phyloP scores from a whole-genome alignment of 257 asterid genomes.

The Solanum bulbocastanum region DNA sequence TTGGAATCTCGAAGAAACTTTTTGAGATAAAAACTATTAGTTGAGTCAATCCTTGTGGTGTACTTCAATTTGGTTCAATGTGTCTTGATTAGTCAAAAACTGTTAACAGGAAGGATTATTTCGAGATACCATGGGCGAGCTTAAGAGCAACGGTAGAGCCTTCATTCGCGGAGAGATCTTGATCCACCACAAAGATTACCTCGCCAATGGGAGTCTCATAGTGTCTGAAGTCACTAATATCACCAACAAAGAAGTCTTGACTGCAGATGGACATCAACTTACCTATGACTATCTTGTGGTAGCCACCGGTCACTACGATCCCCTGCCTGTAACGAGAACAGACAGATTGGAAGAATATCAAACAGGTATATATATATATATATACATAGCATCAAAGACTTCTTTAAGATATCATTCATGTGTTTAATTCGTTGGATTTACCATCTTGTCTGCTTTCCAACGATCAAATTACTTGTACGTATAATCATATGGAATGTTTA shows the following conservation, averaged over 20 bases:
- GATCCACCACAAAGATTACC: slow-evolving; percentile 75
- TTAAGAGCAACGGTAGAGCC: slow-evolving; percentile 79
- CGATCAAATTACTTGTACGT: background rate
- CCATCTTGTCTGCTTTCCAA: background rate
- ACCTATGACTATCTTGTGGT: slow-evolving; percentile 69
- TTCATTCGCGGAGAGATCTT: slow-evolving; percentile 61
- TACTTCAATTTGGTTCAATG: background rate
- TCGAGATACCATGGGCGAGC: slow-evolving; percentile 87
- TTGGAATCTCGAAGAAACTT: too few relatives aligned
- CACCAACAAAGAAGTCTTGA: slow-evolving; percentile 47
- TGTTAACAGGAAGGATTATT: slow-evolving; percentile 69
- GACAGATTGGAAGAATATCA: slow-evolving; percentile 42
- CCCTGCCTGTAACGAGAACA: slow-evolving; percentile 32
- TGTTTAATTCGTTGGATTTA: background rate
- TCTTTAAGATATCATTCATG: background rate
- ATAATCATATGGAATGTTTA: background rate
- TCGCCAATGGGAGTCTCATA: slow-evolving; percentile 52
- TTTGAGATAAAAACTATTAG: background rate
- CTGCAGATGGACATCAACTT: slow-evolving; percentile 47
- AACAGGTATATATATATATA: slow-evolving; percentile 35
- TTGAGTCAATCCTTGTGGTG: too few relatives aligned
- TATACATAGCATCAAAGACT: background rate
- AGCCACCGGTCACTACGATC: slow-evolving; percentile 71
- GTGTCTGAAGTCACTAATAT: slow-evolving; percentile 54
- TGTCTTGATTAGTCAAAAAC: background rate